phyloP scores from a whole-genome alignment of 1,284 basidiomycete genomes.

The Leccinum idahoense region DNA sequence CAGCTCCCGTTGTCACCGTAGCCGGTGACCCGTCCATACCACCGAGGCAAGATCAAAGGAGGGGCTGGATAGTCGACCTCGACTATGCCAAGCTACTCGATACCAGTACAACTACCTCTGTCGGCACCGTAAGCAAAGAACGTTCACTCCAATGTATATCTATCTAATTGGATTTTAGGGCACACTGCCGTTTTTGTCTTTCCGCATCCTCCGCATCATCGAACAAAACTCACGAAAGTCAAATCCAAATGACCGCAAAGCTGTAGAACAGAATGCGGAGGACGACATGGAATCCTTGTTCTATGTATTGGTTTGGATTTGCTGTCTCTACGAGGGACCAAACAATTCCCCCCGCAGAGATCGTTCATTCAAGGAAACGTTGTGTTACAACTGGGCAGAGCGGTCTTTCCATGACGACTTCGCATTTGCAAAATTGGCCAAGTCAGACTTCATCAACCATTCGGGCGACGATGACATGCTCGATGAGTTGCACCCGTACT shows the following conservation, averaged over 20 bases:
- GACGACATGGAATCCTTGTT: background rate
- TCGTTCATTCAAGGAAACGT: background rate
- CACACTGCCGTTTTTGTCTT: background rate
- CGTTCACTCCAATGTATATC: background rate
- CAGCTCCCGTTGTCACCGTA: too few relatives aligned
- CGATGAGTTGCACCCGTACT: background rate
- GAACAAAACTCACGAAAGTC: background rate
- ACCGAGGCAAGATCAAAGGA: background rate
- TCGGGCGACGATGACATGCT: background rate
- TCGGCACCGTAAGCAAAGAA: background rate
- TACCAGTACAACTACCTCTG: background rate
- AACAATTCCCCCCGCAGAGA: background rate
- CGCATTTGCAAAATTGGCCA: background rate
- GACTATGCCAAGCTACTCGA: background rate
- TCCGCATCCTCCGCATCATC: background rate
- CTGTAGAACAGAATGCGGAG: background rate
- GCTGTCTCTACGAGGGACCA: background rate
- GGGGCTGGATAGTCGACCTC: background rate
- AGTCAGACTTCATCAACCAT: background rate
- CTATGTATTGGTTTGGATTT: background rate
- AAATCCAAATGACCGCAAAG: background rate
- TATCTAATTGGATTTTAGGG: background rate
- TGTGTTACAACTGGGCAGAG: background rate
- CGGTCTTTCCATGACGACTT: background rate
- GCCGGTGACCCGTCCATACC: too few relatives aligned